Conservation (phyloP, 1,284 basidiomycete genomes). For the Coniferiporia sulphurascens region DNA sequence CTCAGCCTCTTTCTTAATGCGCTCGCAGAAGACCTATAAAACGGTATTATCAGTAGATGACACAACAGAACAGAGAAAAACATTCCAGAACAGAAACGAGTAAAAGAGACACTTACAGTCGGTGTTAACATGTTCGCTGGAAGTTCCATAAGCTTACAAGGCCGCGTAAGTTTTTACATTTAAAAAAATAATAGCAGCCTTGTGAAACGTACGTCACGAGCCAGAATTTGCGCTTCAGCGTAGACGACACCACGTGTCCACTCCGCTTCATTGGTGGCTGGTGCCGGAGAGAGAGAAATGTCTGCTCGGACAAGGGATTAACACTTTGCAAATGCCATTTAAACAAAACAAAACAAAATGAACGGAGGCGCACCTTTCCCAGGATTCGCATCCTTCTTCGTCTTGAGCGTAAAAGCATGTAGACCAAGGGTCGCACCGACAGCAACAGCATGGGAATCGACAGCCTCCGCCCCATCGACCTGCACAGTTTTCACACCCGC, state of each 20-base stretch:
- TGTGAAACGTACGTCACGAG: constrained; percentile 56
- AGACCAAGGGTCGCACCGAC: constrained; percentile 71
- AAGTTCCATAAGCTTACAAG: constrained; percentile 66
- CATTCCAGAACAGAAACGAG: not conserved
- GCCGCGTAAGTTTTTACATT: not conserved
- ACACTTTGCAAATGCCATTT: constrained; percentile 1
- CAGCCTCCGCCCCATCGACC: not conserved
- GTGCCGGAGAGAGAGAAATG: constrained; percentile 38
- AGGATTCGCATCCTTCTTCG: constrained; percentile 33
- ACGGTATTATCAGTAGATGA: not conserved
- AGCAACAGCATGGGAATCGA: constrained; percentile 72
- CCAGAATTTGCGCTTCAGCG: constrained; percentile 79
- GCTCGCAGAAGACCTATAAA: constrained; percentile 62
- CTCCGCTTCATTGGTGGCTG: constrained; percentile 44
- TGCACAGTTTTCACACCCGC: constrained; percentile 17
- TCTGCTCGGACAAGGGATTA: constrained; percentile 28
- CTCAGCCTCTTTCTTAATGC: constrained; percentile 63
- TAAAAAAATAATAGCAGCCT: not conserved
- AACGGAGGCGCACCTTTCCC: constrained; percentile 30
- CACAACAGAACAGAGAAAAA: not conserved
- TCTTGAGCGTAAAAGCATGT: constrained; percentile 77
- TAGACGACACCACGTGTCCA: constrained; percentile 74
- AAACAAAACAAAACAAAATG: constrained; percentile 55
- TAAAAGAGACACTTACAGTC: constrained; percentile 40
- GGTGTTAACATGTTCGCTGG: constrained; percentile 84